A percentile compares a stretch with the other conserved stretches of the same genome.
Evolutionary conservation across 2,329 filamentous ascomycete genomes (phyloP).

Genomic region (Penicillium sumatraense): DNA sequence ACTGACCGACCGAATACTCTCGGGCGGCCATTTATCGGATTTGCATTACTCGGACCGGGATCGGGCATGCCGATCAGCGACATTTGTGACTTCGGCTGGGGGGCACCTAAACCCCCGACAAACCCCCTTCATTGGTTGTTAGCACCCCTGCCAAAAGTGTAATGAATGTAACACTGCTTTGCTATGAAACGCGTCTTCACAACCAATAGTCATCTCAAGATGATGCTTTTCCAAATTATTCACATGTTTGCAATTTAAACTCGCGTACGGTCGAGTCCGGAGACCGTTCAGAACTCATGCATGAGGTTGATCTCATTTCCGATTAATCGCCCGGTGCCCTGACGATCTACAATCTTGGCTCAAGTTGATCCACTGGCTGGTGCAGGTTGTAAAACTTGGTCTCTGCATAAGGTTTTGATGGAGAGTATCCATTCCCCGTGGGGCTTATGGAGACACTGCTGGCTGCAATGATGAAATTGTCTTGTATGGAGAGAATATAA

Average conservation of each 20-base stretch:
- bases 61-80: background rate
- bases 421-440: slow-evolving; percentile 1
- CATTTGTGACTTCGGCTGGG: background rate
- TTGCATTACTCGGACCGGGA: background rate
- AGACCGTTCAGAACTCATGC: background rate
- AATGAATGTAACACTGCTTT: slow-evolving; percentile 1
- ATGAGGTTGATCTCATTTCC: background rate
- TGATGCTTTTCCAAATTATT: background rate
- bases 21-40: slow-evolving; percentile 2
- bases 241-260: slow-evolving; percentile 2
- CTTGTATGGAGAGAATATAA: background rate
- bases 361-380: background rate
- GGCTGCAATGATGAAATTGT: background rate
- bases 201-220: background rate
- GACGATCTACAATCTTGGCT: background rate
- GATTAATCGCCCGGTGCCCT: background rate
- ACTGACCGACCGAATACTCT: background rate
- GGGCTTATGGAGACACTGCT: background rate
- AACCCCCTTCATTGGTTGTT: background rate
- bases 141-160: background rate
- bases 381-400: background rate
- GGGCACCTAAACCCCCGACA: background rate
- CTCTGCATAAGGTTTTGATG: background rate
- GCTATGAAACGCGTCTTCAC: background rate
- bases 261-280: background rate